Percentiles rank a stretch among this genome's conserved stretches.
phyloP scores from a whole-genome alignment of 1,284 basidiomycete species.

The Xerocomus nothofagi region DNA sequence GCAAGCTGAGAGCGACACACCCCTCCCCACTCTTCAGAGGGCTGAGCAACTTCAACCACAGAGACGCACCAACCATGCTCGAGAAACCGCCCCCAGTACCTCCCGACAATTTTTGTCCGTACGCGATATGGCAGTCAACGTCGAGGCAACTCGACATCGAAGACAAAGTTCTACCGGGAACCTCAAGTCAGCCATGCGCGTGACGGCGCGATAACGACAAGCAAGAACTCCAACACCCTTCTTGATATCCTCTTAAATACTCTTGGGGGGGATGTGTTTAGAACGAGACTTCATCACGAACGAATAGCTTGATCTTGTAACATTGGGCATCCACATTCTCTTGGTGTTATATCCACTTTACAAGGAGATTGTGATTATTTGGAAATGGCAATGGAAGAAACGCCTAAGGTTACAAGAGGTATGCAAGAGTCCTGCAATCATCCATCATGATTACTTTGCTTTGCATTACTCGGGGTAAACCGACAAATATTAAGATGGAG shows the following conservation, averaged over 20 bases:
- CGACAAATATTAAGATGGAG: constrained; percentile 21
- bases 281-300: constrained; percentile 5
- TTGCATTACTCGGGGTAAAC: constrained; percentile 26
- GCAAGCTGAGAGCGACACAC: constrained; percentile 12
- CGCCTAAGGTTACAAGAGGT: constrained; percentile 27
- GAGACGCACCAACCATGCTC: constrained; percentile 33
- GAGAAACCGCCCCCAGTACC: constrained; percentile 16
- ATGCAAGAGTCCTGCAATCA: constrained; percentile 29
- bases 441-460: constrained; percentile 29
- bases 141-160: constrained; percentile 30
- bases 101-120: constrained; percentile 33
- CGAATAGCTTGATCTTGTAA: constrained; percentile 27
- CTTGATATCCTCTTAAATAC: constrained; percentile 6
- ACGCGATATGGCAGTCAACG: constrained; percentile 29
- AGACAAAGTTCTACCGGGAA: constrained; percentile 32
- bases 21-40: constrained; percentile 25
- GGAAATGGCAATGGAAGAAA: constrained; percentile 17
- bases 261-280: constrained; percentile 13
- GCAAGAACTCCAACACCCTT: background rate
- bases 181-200: constrained; percentile 36
- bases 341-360: constrained; percentile 20
- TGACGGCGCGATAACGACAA: constrained; percentile 24
- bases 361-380: constrained; percentile 14
- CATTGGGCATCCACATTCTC: constrained; percentile 19
- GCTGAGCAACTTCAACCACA: constrained; percentile 24